phyloP scores from a whole-genome alignment of 2,329 filamentous ascomycete genomes.

The Pseudocercospora vitis region DNA sequence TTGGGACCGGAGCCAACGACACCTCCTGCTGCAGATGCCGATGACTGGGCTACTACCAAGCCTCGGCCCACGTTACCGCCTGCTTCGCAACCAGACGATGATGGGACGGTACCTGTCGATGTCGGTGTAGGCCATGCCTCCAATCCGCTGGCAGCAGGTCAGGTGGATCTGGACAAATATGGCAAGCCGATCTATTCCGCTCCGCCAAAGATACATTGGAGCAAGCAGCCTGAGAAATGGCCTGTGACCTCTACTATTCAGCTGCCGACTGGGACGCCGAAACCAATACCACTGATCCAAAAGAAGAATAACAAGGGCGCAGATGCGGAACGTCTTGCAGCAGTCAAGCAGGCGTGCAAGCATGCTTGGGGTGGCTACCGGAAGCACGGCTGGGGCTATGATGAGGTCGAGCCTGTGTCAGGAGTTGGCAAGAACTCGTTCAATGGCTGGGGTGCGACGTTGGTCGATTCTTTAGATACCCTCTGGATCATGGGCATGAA shows the following conservation, averaged over 20 bases:
- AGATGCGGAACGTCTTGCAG: constrained; percentile 61
- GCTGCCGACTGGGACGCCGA: constrained; percentile 71
- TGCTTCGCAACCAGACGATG: constrained; percentile 3
- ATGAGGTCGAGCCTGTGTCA: constrained; percentile 76
- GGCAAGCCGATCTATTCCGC: constrained; percentile 7
- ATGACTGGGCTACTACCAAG: background rate
- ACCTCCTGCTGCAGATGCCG: background rate
- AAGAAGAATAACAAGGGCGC: constrained; percentile 64
- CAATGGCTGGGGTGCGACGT: constrained; percentile 84
- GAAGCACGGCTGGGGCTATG: constrained; percentile 76
- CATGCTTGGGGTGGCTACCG: constrained; percentile 83
- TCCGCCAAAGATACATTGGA: constrained; percentile 62
- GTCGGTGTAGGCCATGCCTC: constrained; percentile 4
- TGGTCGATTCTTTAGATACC: constrained; percentile 80
- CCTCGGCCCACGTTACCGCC: constrained; percentile 16
- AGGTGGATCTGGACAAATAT: constrained; percentile 7
- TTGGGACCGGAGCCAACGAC: constrained; percentile 9
- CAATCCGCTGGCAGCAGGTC: background rate
- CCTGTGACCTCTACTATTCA: constrained; percentile 74
- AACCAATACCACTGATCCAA: constrained; percentile 74
- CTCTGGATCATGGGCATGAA: constrained; percentile 82
- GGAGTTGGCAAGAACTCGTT: constrained; percentile 74
- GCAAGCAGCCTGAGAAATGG: constrained; percentile 64
- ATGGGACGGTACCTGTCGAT: constrained; percentile 3
- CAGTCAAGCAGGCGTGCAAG: constrained; percentile 71